These are phyloP conservation scores for Lonicera japonica DNA, from an alignment of 129 eudicot genomes.

Conservation along the genomic window DNA sequence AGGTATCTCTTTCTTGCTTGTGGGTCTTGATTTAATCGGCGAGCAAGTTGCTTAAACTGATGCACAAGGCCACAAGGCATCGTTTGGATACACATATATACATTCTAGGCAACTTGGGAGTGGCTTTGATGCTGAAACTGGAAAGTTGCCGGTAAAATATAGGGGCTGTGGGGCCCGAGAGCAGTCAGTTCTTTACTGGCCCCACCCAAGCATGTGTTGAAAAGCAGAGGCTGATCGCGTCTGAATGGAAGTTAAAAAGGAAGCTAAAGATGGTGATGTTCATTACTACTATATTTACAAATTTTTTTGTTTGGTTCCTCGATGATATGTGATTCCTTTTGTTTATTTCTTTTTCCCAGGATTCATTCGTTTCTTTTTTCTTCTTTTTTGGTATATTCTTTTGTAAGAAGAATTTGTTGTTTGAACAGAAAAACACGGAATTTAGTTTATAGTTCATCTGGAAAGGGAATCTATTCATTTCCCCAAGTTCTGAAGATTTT, in stretches of 20 bases:
- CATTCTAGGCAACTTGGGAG: no score
- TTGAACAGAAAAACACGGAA: conserved; percentile 11
- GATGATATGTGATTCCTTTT: background rate
- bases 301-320: background rate
- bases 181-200: no score
- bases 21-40: conserved; percentile 91
- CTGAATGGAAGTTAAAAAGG: background rate
- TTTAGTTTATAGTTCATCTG: conserved; percentile 6
- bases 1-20: conserved; percentile 85
- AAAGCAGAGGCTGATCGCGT: background rate
- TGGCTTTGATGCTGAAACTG: no score
- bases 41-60: conserved; percentile 60
- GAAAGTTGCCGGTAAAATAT: background rate
- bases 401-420: conserved; percentile 56
- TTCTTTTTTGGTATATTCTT: conserved; percentile 36
- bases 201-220: no score
- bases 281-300: conserved; percentile 1
- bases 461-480: no score
- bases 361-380: conserved; percentile 5
- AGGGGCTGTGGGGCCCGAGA: background rate
- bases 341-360: background rate
- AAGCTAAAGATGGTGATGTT: conserved; percentile 15
- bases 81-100: no score
- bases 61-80: no score
- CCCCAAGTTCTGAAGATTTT: background rate